phyloP scores from a whole-genome alignment of 2,329 filamentous ascomycete species.

The Phialophora verrucosa region DNA sequence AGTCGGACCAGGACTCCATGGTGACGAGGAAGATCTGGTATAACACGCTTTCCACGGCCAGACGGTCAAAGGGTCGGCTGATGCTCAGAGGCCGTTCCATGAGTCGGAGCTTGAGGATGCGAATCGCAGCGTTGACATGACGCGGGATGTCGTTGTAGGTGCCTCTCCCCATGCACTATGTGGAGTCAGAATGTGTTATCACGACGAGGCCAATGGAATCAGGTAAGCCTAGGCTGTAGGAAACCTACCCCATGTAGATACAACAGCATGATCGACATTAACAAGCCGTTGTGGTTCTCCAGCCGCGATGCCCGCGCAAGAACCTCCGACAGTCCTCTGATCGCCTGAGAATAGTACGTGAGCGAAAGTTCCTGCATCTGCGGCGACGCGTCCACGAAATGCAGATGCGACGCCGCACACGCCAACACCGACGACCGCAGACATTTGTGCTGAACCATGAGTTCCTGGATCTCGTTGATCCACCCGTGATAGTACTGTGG shows the following conservation, averaged over 20 bases:
- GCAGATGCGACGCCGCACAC: conserved; percentile 29
- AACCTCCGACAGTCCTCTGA: conserved; percentile 27
- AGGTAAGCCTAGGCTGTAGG: background rate
- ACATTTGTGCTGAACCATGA: conserved; percentile 28
- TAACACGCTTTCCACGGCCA: conserved; percentile 30
- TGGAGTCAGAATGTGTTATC: background rate
- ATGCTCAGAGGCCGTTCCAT: conserved; percentile 17
- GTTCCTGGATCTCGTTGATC: conserved; percentile 29
- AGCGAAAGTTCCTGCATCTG: conserved; percentile 32
- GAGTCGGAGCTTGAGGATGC: conserved; percentile 29
- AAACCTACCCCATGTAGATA: conserved; percentile 33
- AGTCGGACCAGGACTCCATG: conserved; percentile 29
- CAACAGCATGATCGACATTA: conserved; percentile 31
- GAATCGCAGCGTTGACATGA: conserved; percentile 31
- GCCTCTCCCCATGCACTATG: conserved; percentile 28
- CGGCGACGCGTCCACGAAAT: conserved; percentile 26
- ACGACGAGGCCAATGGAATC: background rate
- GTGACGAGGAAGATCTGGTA: conserved; percentile 33
- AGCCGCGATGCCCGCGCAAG: conserved; percentile 13
- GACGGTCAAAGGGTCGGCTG: conserved; percentile 29
- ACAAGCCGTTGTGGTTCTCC: conserved; percentile 27
- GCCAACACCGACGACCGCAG: conserved; percentile 30
- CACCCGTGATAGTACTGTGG: conserved; percentile 28
- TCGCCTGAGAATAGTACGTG: conserved; percentile 29
- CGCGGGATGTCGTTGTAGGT: conserved; percentile 32